Base-by-base conservation (phyloP, 2,329 filamentous ascomycete genomes). In the Microascus cirrosus region DNA sequence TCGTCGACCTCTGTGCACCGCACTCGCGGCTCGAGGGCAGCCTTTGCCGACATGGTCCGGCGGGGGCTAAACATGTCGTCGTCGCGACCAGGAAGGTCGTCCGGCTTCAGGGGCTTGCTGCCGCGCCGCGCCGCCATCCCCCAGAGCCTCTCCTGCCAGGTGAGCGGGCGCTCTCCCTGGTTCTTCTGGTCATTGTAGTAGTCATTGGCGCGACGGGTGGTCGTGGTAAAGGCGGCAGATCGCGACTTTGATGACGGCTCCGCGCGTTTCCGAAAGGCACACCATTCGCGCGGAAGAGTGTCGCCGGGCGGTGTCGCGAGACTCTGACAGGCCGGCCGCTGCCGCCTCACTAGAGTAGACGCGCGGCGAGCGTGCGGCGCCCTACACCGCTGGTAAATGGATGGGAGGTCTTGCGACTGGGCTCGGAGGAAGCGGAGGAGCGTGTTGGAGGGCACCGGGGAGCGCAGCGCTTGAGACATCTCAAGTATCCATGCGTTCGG, bases 1-100 rank as follows among this genome's bases (percentile, higher is more conserved):
- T 92, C 90, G 66, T 97, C 91, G 60, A 97, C 89, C 71, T 99
- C 94, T 1, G 94, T 99, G 69, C 94, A 99, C 57, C 94, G 82
- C 63, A 99, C 77, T 60, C 90, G 86, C 34, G 92, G 83, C 70
- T 96, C 91, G 59, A 93, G 86, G 28, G 87, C 85, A 2, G 89
- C 87, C 71, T 93, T 94, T 53, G 84, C 80, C 56, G 84, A 80
- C 65, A 90, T 77, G 52, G 86, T 82, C 50, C 90, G 82, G 50
- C 86, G 86, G 55, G 86, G 77, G 65, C 78, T 86, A 22, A 56
- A 56, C 25, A 58, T 58, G 36, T 39, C 45, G 34, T 58, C 53
- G 68, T 72, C 82, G 70, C 62, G 76, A 65, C 63, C 74, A 60
- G 84, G 83, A 12, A 85, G 76, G 64, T 85, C 82, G 61, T 83